Conservation (phyloP, 495 filamentous ascomycete genomes). For the Aspergillus saccharolyticus region DNA sequence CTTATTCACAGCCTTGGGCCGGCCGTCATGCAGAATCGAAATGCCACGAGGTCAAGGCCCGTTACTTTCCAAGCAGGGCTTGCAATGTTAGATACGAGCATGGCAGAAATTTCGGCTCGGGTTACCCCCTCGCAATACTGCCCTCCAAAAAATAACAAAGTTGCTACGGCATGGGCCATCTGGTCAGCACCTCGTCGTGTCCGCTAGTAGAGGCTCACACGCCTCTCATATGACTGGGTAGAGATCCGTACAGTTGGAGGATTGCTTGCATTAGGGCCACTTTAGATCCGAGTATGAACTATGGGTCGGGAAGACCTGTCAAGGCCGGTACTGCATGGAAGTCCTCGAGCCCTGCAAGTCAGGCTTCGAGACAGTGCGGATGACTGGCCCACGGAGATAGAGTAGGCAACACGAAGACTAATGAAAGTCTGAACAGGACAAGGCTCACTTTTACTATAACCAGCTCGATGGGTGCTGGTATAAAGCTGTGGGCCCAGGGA, state of each 20-base stretch:
- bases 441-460: not conserved
- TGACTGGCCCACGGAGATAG: not conserved
- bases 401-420: not conserved
- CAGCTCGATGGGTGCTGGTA: not conserved
- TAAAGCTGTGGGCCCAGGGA: not conserved
- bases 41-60: not conserved
- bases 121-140: not conserved
- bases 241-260: not conserved
- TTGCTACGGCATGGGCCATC: not conserved
- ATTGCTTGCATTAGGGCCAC: slow-evolving; percentile 1
- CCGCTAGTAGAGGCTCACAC: not conserved
- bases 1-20: not conserved
- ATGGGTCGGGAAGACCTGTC: not conserved
- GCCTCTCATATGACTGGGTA: not conserved
- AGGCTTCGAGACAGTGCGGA: not conserved
- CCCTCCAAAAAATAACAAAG: not conserved
- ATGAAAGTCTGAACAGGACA: not conserved
- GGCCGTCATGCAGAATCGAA: not conserved
- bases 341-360: not conserved
- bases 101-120: not conserved
- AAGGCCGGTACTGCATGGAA: not conserved
- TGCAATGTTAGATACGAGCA: not conserved
- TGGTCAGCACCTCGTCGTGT: not conserved
- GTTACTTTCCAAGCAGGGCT: not conserved
- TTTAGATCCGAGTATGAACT: not conserved